A percentile compares a stretch with the other conserved stretches of the same genome.
Evolutionary conservation across 2,329 filamentous ascomycete genomes (phyloP).

Genomic region (Talaromyces piceae): DNA sequence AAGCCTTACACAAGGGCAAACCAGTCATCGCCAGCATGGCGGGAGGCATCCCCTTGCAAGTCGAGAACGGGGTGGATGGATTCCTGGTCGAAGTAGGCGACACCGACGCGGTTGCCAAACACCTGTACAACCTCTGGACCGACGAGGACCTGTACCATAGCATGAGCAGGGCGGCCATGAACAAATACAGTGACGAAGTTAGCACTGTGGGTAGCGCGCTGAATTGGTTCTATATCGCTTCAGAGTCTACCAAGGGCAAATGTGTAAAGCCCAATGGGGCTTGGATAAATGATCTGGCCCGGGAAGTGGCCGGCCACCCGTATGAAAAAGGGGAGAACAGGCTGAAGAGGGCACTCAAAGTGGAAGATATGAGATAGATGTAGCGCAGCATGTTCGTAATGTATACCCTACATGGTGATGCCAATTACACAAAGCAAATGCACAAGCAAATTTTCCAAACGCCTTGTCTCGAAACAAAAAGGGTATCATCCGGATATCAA

Average conservation of each 20-base stretch:
- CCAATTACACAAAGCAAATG: neutral
- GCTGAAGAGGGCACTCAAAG: constrained; percentile 36
- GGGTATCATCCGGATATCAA: constrained; percentile 10
- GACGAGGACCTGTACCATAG: constrained; percentile 56
- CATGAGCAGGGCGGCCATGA: constrained; percentile 58
- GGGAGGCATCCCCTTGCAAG: constrained; percentile 74
- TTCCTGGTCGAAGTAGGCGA: constrained; percentile 68
- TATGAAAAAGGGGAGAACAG: constrained; percentile 55
- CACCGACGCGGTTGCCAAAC: constrained; percentile 58
- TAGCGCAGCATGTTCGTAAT: neutral
- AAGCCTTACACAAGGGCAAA: constrained; percentile 71
- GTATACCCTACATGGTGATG: neutral
- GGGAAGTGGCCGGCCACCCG: constrained; percentile 54
- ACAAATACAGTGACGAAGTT: constrained; percentile 71
- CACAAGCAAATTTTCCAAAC: neutral
- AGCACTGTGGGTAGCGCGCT: constrained; percentile 73
- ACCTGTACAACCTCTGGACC: constrained; percentile 60
- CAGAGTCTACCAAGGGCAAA: constrained; percentile 54
- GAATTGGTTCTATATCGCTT: constrained; percentile 69
- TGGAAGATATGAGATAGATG: constrained; percentile 17
- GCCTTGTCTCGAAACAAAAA: neutral
- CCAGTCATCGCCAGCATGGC: constrained; percentile 68
- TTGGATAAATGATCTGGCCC: constrained; percentile 70
- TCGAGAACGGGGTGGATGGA: constrained; percentile 63
- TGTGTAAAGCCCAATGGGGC: constrained; percentile 51